These are phyloP conservation scores for Saccharum officinarum DNA, from an alignment of 176 grass and related monocot genomes.

Conservation along the genomic window DNA sequence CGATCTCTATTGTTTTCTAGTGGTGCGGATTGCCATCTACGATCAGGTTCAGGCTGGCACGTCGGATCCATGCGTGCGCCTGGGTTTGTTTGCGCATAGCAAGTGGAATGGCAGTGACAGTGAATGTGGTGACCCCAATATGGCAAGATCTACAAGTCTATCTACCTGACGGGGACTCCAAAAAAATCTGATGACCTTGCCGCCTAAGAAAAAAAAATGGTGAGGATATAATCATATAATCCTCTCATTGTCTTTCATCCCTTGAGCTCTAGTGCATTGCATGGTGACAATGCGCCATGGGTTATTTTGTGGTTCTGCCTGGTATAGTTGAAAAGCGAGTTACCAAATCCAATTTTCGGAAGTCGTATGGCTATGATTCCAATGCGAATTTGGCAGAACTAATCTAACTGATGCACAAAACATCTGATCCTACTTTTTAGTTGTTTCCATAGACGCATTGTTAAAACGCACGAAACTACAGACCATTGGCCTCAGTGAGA, in stretches of 20 bases:
- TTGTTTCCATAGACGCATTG: not conserved
- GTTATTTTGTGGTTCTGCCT: not conserved
- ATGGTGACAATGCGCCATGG: not conserved
- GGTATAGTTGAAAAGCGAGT: not conserved
- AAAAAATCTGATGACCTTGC: not conserved
- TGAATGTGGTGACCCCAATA: not conserved
- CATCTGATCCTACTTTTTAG: too few species aligned
- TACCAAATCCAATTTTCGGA: not conserved
- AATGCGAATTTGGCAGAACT: not conserved
- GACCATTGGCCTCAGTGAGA: too few species aligned
- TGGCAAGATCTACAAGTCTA: constrained; percentile 10
- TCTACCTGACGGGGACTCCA: not conserved
- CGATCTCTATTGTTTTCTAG: not conserved
- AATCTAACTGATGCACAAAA: too few species aligned
- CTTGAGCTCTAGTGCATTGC: not conserved
- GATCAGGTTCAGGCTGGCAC: not conserved
- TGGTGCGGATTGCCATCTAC: not conserved
- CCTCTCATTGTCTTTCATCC: too few species aligned
- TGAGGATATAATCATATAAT: too few species aligned
- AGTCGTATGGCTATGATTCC: not conserved
- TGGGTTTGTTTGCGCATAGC: not conserved
- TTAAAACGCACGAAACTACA: not conserved
- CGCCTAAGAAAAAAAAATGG: not conserved
- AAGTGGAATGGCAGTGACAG: not conserved
- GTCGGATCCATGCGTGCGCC: not conserved